Conservation (phyloP, 352 stramenopile species). For the Phytopythium montanum region DNA sequence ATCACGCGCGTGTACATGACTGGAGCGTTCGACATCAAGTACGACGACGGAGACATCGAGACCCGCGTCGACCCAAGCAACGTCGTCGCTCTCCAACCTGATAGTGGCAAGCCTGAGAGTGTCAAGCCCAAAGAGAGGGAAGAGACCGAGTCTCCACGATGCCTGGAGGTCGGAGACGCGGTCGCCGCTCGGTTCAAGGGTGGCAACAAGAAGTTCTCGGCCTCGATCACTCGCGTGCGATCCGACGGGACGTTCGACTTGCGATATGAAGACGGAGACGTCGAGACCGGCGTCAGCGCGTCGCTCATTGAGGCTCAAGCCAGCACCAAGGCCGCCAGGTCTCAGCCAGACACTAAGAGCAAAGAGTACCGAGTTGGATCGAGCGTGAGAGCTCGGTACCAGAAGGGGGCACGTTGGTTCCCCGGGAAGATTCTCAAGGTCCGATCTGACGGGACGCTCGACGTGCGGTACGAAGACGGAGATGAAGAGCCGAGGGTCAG, state of each 20-base stretch:
- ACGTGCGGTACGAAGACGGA: slow-evolving; percentile 67
- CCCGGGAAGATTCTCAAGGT: slow-evolving; percentile 38
- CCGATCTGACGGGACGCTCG: slow-evolving; percentile 50
- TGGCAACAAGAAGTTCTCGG: slow-evolving; percentile 13
- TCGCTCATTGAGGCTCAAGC: slow-evolving; percentile 6
- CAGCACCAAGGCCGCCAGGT: background rate
- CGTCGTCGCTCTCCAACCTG: slow-evolving; percentile 7
- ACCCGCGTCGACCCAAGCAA: slow-evolving; percentile 19
- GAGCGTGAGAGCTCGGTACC: slow-evolving; percentile 35
- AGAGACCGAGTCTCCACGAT: background rate
- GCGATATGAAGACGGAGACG: slow-evolving; percentile 31
- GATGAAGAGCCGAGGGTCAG: slow-evolving; percentile 38
- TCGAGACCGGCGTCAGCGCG: slow-evolving; percentile 19
- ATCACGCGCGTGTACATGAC: slow-evolving; percentile 40
- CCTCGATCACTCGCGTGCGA: slow-evolving; percentile 20
- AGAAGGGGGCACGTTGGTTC: slow-evolving; percentile 30
- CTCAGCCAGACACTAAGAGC: slow-evolving; percentile 6
- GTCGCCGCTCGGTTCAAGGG: slow-evolving; percentile 21
- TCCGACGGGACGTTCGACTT: slow-evolving; percentile 36
- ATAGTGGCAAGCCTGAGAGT: background rate
- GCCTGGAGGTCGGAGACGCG: slow-evolving; percentile 12
- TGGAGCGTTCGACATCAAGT: slow-evolving; percentile 63
- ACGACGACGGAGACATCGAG: slow-evolving; percentile 48
- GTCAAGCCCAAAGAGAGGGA: background rate
- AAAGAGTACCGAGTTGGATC: slow-evolving; percentile 24